Evolutionary conservation across 805 yeast genomes (phyloP).

Genomic region (Starmerella floricola): DNA sequence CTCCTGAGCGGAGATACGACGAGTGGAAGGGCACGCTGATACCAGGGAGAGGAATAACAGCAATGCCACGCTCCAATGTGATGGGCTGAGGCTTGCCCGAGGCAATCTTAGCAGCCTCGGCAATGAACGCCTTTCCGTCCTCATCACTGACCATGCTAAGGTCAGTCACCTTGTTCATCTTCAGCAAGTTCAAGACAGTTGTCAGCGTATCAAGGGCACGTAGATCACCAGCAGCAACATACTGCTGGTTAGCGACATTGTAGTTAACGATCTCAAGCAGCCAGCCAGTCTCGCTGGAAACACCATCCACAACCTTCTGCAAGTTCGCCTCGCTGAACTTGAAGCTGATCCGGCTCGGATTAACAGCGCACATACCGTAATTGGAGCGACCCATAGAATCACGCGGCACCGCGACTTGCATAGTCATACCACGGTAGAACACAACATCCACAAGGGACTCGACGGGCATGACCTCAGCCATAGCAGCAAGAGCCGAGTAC

Average conservation of each 20-base stretch:
- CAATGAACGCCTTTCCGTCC: slow-evolving; percentile 78
- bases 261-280: slow-evolving; percentile 94
- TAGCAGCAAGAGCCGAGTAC: slow-evolving; percentile 91
- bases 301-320: slow-evolving; percentile 85
- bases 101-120: slow-evolving; percentile 72
- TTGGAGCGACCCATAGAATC: slow-evolving; percentile 90
- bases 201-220: slow-evolving; percentile 88
- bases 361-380: slow-evolving; percentile 98
- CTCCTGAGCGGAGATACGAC: slow-evolving; percentile 95
- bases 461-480: slow-evolving; percentile 97
- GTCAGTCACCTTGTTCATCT: slow-evolving; percentile 84
- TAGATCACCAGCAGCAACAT: slow-evolving; percentile 97
- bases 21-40: slow-evolving; percentile 99
- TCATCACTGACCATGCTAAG: slow-evolving; percentile 72
- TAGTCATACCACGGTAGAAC: slow-evolving; percentile 99
- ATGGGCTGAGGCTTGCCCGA: slow-evolving; percentile 90
- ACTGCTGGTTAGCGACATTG: slow-evolving; percentile 96
- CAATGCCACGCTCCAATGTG: slow-evolving; percentile 93
- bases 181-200: slow-evolving; percentile 84
- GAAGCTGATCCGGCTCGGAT: slow-evolving; percentile 82
- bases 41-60: slow-evolving; percentile 95
- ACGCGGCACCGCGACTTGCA: slow-evolving; percentile 99
- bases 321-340: slow-evolving; percentile 89
- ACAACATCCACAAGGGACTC: slow-evolving; percentile 95
- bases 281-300: slow-evolving; percentile 77